Base-by-base conservation (phyloP, 306 rosid genomes). In the Urtica urens region DNA sequence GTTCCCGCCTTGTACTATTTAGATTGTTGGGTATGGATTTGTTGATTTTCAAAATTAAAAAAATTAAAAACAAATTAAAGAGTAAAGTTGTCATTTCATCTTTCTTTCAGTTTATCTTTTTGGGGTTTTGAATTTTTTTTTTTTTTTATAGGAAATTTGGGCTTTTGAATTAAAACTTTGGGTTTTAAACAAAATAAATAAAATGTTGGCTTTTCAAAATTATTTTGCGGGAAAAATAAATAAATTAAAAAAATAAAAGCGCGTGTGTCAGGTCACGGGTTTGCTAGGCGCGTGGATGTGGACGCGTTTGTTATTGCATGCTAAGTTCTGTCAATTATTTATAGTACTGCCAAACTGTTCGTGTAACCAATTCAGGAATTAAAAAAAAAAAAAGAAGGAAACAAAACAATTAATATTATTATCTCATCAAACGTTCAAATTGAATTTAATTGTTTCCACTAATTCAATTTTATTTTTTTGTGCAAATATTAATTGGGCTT, bases 1-100 rank as follows among this genome's bases (percentile, higher is more conserved):
- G 49, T 63, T 69, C 74, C 74, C 74, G 74, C 70, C 66, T 62
- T 57, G 46, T 46, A 28, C 37, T 19, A 44, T 68, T 57, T 43
- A 60, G 4, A 13, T 37, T n/a, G 7, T 28, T 12, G 2, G 51
- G 35, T 38, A 54, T 67, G 38, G 52, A 49, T 57, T 43, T 57
- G 7, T 20, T 16, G 15, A 20, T 4, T 12, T 14, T 19, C 48
- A 26, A 43, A 41, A 2, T 27, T 30, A 19, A 39, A 26, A 16
- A 14, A 48, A 25, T 45, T 20, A 25, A 21, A 14, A 1, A 22
- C 0, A 23, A 23, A 16, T 28, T 4, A 28, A 28, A 28, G 33
- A 28, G 10, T 28, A 10, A 28, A 28, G 10, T 28, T 28, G 33
- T 10, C 33, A 4, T 28, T 28, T 28, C 4, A 28, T 4, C 33